Conservation (phyloP, 352 stramenopile species). For the Phytophthora pinifolia region DNA sequence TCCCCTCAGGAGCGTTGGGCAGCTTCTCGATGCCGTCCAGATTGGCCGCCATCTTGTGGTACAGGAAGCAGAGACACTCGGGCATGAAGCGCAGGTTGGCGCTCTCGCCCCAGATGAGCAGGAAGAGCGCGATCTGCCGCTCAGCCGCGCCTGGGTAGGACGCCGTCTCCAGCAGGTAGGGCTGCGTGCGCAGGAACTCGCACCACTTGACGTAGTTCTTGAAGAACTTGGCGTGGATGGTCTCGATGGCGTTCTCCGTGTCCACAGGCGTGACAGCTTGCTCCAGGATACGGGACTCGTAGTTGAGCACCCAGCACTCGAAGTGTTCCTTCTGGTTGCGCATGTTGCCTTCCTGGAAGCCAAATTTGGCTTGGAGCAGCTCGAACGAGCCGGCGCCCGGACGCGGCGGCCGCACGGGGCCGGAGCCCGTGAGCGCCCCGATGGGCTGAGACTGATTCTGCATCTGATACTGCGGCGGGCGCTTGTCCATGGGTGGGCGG, state of each 20-base stretch:
- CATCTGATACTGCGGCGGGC: slow-evolving; percentile 3
- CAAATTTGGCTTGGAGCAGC: slow-evolving; percentile 81
- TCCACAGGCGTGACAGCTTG: slow-evolving; percentile 26
- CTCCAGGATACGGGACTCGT: slow-evolving; percentile 58
- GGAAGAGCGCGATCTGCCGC: slow-evolving; percentile 74
- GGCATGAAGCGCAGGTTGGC: slow-evolving; percentile 89
- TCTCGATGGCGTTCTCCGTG: slow-evolving; percentile 61
- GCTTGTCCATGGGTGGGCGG: slow-evolving; percentile 19
- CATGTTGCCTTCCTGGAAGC: slow-evolving; percentile 85
- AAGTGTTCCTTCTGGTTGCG: slow-evolving; percentile 88
- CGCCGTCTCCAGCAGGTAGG: slow-evolving; percentile 67
- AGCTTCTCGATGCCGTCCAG: slow-evolving; percentile 58
- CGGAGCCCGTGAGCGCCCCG: slow-evolving; percentile 20
- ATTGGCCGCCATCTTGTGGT: slow-evolving; percentile 79
- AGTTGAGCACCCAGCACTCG: slow-evolving; percentile 84
- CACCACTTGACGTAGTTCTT: slow-evolving; percentile 96
- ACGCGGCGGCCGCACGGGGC: slow-evolving; percentile 22
- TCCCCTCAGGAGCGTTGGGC: slow-evolving; percentile 62
- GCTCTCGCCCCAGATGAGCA: slow-evolving; percentile 86
- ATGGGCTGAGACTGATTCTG: slow-evolving; percentile 15
- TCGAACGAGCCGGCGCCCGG: slow-evolving; percentile 62
- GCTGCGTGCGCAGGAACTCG: slow-evolving; percentile 86
- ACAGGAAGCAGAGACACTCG: slow-evolving; percentile 88
- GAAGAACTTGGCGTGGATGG: slow-evolving; percentile 94
- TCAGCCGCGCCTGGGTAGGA: slow-evolving; percentile 38